Conservation (phyloP, 129 eudicot genomes). For the Artemisia argyi region DNA sequence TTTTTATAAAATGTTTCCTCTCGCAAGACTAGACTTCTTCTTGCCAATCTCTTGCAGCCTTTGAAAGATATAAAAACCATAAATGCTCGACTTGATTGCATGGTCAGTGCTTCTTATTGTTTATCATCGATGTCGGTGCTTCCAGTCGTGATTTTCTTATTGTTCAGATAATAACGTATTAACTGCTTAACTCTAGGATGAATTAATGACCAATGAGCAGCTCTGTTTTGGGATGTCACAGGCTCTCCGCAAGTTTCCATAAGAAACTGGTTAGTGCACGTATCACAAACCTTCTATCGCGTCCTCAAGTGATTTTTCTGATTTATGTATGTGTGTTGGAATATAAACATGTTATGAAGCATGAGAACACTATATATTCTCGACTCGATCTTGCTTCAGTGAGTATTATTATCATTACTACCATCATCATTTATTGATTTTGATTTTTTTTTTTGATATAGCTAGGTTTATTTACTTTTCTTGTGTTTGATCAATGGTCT, state of each 20-base stretch:
- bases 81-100: too few species aligned
- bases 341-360: constrained; percentile 66
- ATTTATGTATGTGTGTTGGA: constrained; percentile 18
- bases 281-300: constrained; percentile 8
- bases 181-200: constrained; percentile 65
- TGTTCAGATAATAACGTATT: constrained; percentile 7
- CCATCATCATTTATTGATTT: not conserved
- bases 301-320: constrained; percentile 18
- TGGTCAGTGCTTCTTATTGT: too few species aligned
- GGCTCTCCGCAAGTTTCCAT: constrained; percentile 94
- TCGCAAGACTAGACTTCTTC: too few species aligned
- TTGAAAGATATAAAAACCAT: too few species aligned
- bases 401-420: constrained; percentile 34
- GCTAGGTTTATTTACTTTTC: too few species aligned
- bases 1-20: too few species aligned
- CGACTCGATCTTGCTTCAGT: constrained; percentile 96
- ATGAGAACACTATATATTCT: constrained; percentile 91
- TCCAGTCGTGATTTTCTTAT: not conserved
- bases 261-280: constrained; percentile 77
- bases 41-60: too few species aligned
- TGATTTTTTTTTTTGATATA: not conserved
- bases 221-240: constrained; percentile 94
- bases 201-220: constrained; percentile 94
- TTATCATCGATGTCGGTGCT: too few species aligned
- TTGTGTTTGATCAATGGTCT: too few species aligned